Base-by-base conservation (phyloP, 257 asterid species). In the Lantana camara region DNA sequence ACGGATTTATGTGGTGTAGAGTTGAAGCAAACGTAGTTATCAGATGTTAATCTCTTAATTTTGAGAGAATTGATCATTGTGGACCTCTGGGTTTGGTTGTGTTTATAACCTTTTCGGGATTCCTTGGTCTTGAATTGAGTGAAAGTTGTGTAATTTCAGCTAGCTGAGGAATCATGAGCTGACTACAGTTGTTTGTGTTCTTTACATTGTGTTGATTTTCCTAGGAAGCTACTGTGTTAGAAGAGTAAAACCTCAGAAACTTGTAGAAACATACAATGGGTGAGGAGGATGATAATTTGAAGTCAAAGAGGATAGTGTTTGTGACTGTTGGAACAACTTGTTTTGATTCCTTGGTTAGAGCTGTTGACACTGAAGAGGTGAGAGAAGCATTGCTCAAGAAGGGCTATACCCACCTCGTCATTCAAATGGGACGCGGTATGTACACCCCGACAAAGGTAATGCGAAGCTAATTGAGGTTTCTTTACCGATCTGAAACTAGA, bases 341-440 rank as follows among this genome's bases (percentile, higher is more conserved):
- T 79, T 94, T 94, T 63, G 99, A 94, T 82, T 76, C 95, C 9
- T 77, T 94, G 76, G 96, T 90, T 79, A 80, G 77, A 80, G 88
- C 96, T 7, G 93, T 83, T 10, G 95, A 90, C 56, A 79, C 86
- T 14, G 44, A 7, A 23, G 85, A 90, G 72, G 96, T 90, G 48
- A 84, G 58, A 71, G 84, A 84, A 63, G 89, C 83, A 62, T 56
- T 94, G 70, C 77, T 55, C 69, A 72, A 57, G 47, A 88, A 77
- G 62, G 97, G 96, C 15, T 94, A 94, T 49, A 82, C 95, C 0
- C 78, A 86, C 48, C 91, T 94, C 38, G 68, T 84, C 64, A 84
- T 94, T 80, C 99, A 94, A 68, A 88, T 90, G 89, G 99, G 99
- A 0, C 95, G 99, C 16, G 99, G 99, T 12, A 69, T 91, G 7